These are phyloP conservation scores for Andrographis paniculata DNA, from an alignment of 305 asterid species.

Conservation along the genomic window DNA sequence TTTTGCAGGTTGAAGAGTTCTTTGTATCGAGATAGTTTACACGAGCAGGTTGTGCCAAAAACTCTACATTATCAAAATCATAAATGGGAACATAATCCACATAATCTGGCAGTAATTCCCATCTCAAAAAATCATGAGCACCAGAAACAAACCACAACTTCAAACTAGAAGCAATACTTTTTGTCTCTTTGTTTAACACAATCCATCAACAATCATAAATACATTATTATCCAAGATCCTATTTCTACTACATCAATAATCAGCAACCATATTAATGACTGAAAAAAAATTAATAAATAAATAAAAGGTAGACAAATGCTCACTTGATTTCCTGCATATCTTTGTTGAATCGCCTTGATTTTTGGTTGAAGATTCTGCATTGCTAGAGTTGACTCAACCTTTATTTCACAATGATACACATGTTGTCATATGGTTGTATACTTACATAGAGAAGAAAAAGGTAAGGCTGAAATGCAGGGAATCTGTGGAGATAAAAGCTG, in stretches of 20 bases:
- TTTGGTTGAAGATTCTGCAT: slow-evolving; percentile 99
- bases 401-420: slow-evolving; percentile 20
- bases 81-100: not conserved
- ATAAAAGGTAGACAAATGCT: slow-evolving; percentile 19
- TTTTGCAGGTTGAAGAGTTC: slow-evolving; percentile 13
- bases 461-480: slow-evolving; percentile 10
- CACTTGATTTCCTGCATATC: slow-evolving; percentile 99
- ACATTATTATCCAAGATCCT: too few relatives aligned
- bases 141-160: slow-evolving; percentile 9
- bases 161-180: slow-evolving; percentile 11
- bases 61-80: slow-evolving; percentile 2
- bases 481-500: slow-evolving; percentile 1
- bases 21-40: not conserved
- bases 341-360: slow-evolving; percentile 93
- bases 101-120: not conserved
- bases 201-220: too few relatives aligned
- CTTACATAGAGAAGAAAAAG: slow-evolving; percentile 3
- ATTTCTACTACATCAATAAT: slow-evolving; percentile 12
- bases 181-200: not conserved
- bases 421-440: slow-evolving; percentile 1
- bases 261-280: slow-evolving; percentile 1
- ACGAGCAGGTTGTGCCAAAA: not conserved
- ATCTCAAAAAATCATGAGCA: slow-evolving; percentile 13
- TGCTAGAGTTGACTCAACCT: slow-evolving; percentile 97
- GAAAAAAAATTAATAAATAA: not conserved